A percentile compares a stretch with the other conserved stretches of the same genome.
These are phyloP conservation scores for Pseudogymnoascus sp. DNA, from an alignment of 2,329 filamentous ascomycete species.

Conservation along the genomic window DNA sequence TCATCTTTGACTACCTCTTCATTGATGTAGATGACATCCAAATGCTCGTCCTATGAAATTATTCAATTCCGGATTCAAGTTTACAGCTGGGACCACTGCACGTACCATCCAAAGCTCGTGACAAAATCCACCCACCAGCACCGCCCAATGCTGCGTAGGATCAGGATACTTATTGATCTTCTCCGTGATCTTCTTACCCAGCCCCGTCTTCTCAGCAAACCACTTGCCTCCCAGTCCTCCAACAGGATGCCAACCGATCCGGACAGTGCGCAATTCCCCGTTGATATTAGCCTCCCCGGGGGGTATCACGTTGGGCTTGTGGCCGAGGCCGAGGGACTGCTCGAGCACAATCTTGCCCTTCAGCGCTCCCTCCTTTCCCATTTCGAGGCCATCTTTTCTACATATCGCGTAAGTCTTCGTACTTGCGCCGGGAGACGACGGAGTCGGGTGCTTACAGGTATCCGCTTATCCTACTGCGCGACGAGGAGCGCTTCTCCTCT, in stretches of 20 bases:
- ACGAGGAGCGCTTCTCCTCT: conserved; percentile 6
- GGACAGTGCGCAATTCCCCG: conserved; percentile 35
- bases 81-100: conserved; percentile 26
- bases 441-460: background rate
- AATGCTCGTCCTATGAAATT: conserved; percentile 38
- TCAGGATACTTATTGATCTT: conserved; percentile 47
- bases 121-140: conserved; percentile 45
- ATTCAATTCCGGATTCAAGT: background rate
- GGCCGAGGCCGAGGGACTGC: conserved; percentile 37
- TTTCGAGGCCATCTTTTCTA: conserved; percentile 7
- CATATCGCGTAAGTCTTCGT: background rate
- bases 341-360: conserved; percentile 36
- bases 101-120: conserved; percentile 49
- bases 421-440: background rate
- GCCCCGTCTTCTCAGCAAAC: conserved; percentile 47
- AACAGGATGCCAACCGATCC: conserved; percentile 51
- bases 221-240: conserved; percentile 47
- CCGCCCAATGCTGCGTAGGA: conserved; percentile 52
- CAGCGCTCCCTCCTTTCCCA: conserved; percentile 27
- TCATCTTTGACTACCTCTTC: conserved; percentile 37
- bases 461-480: background rate
- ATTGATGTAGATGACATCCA: conserved; percentile 50
- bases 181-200: conserved; percentile 48
- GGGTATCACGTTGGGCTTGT: conserved; percentile 37
- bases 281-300: conserved; percentile 32